A percentile compares a stretch with the other conserved stretches of the same genome.
Evolutionary conservation across 2,329 filamentous ascomycete genomes (phyloP).

Genomic region (Blumeria hordei): DNA sequence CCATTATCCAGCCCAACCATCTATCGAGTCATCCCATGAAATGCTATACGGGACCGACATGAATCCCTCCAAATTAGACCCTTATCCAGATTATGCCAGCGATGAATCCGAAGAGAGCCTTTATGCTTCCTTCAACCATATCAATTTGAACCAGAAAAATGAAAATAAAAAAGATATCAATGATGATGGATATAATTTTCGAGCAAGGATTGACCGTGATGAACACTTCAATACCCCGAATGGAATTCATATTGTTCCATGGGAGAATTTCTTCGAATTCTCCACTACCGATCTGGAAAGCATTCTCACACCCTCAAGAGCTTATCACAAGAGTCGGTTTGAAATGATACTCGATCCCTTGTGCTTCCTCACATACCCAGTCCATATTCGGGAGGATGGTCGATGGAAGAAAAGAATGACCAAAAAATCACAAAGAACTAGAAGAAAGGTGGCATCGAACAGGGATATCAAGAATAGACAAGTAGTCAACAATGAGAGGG

Average conservation of each 20-base stretch:
- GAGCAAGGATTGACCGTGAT: constrained; percentile 6
- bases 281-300: constrained; percentile 57
- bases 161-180: background rate
- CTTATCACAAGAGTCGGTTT: constrained; percentile 62
- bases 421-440: constrained; percentile 16
- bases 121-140: background rate
- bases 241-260: constrained; percentile 34
- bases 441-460: constrained; percentile 11
- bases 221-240: constrained; percentile 27
- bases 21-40: constrained; percentile 15
- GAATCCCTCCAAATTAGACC: constrained; percentile 3
- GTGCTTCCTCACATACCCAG: constrained; percentile 59
- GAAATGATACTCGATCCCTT: constrained; percentile 62
- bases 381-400: constrained; percentile 59
- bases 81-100: constrained; percentile 3
- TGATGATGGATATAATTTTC: background rate
- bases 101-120: background rate
- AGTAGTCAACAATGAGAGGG: constrained; percentile 10
- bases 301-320: constrained; percentile 48
- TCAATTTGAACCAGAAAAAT: background rate
- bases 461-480: constrained; percentile 2
- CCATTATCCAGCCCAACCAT: constrained; percentile 48
- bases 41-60: constrained; percentile 15
- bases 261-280: constrained; percentile 52
- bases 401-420: constrained; percentile 41